Conservation (phyloP, 768 basidiomycete species). For the Boletellus ananiceps region DNA sequence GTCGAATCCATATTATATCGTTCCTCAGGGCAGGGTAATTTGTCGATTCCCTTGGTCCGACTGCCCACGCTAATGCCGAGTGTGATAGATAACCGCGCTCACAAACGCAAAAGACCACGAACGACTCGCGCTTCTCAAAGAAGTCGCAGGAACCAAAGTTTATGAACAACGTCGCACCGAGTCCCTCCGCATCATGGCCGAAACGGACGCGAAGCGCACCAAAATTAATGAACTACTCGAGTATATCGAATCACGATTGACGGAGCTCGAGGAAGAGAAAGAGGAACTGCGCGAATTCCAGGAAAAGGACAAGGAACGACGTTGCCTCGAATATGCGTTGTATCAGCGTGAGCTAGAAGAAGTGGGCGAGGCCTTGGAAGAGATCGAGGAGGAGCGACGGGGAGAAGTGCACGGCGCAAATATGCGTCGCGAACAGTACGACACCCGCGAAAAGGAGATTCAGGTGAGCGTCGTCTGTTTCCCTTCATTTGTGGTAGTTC, state of each 20-base stretch:
- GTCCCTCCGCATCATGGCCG: constrained; percentile 93
- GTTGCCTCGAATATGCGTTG: constrained; percentile 92
- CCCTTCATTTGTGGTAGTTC: not conserved
- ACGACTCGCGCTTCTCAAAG: constrained; percentile 89
- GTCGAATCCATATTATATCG: constrained; percentile 99
- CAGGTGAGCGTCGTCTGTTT: constrained; percentile 45
- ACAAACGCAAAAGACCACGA: constrained; percentile 98
- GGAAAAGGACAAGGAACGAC: constrained; percentile 89
- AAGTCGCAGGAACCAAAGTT: constrained; percentile 96
- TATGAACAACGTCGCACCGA: constrained; percentile 94
- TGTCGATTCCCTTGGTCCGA: not conserved
- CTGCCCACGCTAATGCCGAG: constrained; percentile 6
- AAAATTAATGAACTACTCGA: constrained; percentile 89
- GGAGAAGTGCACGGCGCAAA: constrained; percentile 84
- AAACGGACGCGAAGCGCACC: constrained; percentile 86
- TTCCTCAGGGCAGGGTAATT: constrained; percentile 92
- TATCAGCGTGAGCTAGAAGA: constrained; percentile 90
- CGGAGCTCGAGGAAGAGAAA: constrained; percentile 96
- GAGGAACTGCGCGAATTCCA: constrained; percentile 97
- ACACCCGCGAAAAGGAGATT: constrained; percentile 77
- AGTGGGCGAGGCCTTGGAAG: constrained; percentile 77
- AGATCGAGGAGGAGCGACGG: constrained; percentile 78
- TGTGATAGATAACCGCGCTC: constrained; percentile 78
- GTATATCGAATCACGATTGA: constrained; percentile 85
- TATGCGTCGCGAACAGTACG: constrained; percentile 74